A percentile compares a stretch with the other conserved stretches of the same genome.
Evolutionary conservation across 192 early-diverging fungal species (phyloP).

Genomic region (Pilaira anomala): DNA sequence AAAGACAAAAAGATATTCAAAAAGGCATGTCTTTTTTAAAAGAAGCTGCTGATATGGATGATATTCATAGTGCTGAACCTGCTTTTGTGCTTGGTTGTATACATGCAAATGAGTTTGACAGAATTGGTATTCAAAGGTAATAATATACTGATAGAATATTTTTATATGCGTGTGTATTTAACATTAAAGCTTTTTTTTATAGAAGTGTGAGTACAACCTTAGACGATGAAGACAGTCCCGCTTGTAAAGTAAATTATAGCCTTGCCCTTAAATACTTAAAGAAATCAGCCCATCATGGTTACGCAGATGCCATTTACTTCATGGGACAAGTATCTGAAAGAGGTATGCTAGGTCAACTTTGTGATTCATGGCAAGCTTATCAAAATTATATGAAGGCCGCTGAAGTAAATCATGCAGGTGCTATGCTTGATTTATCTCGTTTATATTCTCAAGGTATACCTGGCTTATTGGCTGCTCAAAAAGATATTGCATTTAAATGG

Average conservation of each 20-base stretch:
- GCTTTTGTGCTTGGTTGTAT: constrained; percentile 77
- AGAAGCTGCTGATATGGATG: constrained; percentile 55
- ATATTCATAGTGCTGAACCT: constrained; percentile 64
- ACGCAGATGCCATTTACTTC: constrained; percentile 69
- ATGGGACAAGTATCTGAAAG: constrained; percentile 81
- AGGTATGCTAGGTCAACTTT: constrained; percentile 63
- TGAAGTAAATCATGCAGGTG: constrained; percentile 70
- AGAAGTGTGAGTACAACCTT: not conserved
- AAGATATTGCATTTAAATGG: constrained; percentile 71
- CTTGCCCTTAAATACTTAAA: constrained; percentile 66
- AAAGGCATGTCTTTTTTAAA: constrained; percentile 83
- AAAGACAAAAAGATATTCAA: constrained; percentile 64
- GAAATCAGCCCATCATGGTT: constrained; percentile 72
- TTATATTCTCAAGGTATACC: constrained; percentile 75
- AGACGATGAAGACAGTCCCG: not conserved
- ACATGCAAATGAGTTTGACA: constrained; percentile 66
- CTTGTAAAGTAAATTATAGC: constrained; percentile 62
- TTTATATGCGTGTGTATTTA: not conserved
- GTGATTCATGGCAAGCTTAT: constrained; percentile 65
- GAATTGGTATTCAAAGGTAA: constrained; percentile 50
- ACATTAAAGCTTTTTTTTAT: not conserved
- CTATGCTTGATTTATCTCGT: constrained; percentile 84
- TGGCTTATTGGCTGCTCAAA: constrained; percentile 14
- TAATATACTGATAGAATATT: not conserved
- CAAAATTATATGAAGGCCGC: constrained; percentile 82